Percentiles rank a stretch among this genome's conserved stretches.
Conservation (phyloP, 345 rosid species). For the Punica granatum region DNA sequence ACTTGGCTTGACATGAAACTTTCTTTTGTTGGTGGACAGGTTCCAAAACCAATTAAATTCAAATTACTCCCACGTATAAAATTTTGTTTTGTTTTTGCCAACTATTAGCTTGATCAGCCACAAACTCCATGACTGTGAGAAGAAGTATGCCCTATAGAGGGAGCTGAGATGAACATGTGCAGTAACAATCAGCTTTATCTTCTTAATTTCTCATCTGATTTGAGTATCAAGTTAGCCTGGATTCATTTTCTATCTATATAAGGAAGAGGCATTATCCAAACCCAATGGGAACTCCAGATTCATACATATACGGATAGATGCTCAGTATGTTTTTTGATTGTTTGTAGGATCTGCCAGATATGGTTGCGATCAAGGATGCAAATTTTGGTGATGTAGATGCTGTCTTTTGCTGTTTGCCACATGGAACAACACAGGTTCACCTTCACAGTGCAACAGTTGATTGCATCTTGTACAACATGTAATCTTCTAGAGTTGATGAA, state of each 20-base stretch:
- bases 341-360: constrained; percentile 64
- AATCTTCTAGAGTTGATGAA: constrained; percentile 8
- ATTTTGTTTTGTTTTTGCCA: background rate
- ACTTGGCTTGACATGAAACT: background rate
- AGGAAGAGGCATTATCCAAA: background rate
- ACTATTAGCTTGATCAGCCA: background rate
- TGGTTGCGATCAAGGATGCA: constrained; percentile 76
- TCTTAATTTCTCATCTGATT: background rate
- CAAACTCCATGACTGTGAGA: background rate
- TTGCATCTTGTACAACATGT: background rate
- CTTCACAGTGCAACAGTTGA: background rate
- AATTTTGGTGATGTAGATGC: constrained; percentile 80
- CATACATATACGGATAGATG: background rate
- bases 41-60: background rate
- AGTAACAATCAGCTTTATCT: background rate
- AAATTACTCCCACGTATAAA: background rate
- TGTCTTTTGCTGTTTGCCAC: constrained; percentile 94
- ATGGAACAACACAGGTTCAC: constrained; percentile 88
- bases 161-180: background rate
- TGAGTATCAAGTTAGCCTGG: background rate
- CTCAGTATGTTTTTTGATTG: background rate
- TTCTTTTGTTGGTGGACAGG: background rate
- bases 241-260: background rate
- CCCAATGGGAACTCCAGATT: background rate
- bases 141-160: background rate